phyloP scores from a whole-genome alignment of 139 green algal species.

The Chlorella sp. region DNA sequence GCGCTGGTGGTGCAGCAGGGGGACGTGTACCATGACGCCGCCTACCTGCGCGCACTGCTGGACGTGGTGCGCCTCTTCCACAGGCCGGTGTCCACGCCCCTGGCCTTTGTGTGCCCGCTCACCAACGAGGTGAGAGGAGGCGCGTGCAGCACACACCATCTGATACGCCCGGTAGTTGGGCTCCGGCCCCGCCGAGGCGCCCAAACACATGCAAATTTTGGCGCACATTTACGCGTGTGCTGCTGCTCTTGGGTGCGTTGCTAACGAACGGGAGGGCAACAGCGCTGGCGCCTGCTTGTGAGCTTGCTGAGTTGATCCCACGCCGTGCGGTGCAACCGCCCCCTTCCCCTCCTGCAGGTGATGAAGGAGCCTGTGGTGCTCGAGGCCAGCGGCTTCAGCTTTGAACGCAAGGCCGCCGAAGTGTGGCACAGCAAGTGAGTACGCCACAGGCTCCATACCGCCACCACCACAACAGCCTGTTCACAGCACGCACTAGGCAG shows the following conservation, averaged over 20 bases:
- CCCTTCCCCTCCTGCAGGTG: neutral
- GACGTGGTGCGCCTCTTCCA: neutral
- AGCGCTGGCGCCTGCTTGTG: too few species aligned
- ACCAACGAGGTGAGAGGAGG: neutral
- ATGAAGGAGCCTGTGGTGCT: constrained; percentile 8
- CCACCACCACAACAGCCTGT: neutral
- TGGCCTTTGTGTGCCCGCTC: constrained; percentile 4
- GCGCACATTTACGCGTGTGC: neutral
- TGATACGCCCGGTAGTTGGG: neutral
- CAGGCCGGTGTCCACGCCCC: neutral
- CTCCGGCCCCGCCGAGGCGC: too few species aligned
- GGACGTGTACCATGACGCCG: constrained; percentile 5
- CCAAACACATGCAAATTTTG: too few species aligned
- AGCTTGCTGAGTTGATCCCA: neutral
- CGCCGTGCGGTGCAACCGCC: neutral
- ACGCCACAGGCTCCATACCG: neutral
- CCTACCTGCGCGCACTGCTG: constrained; percentile 6
- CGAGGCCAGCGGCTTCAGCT: neutral
- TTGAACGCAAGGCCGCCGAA: neutral
- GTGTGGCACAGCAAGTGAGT: constrained; percentile 4
- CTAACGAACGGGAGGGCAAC: too few species aligned
- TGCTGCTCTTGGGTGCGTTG: neutral
- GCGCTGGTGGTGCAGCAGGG: neutral
- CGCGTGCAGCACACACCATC: neutral
- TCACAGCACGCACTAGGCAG: neutral